phyloP scores from a whole-genome alignment of 257 asterid genomes.

The Nyctanthes arbortristis region DNA sequence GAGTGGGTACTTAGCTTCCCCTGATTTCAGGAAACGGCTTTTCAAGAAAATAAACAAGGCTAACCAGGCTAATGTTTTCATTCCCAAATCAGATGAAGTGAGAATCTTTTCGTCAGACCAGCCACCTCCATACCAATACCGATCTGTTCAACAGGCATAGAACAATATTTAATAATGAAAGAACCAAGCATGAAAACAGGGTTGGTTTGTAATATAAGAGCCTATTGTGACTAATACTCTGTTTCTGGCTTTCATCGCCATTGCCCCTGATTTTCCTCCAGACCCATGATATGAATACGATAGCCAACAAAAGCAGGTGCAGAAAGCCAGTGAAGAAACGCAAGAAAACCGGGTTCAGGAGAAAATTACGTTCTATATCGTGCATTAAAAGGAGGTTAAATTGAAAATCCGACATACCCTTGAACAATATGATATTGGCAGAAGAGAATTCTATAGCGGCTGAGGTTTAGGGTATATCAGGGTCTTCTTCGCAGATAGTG shows the following conservation, averaged over 20 bases:
- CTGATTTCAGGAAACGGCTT: slow-evolving; percentile 34
- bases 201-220: slow-evolving; percentile 35
- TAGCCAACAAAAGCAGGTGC: slow-evolving; percentile 48
- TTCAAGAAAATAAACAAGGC: slow-evolving; percentile 51
- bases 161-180: slow-evolving; percentile 50
- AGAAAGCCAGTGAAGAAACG: slow-evolving; percentile 51
- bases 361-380: slow-evolving; percentile 26
- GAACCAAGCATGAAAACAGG: slow-evolving; percentile 42
- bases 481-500: too few relatives aligned
- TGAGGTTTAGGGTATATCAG: not conserved
- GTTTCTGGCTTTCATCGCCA: slow-evolving; percentile 24
- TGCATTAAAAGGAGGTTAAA: slow-evolving; percentile 23
- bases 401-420: slow-evolving; percentile 33
- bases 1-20: slow-evolving; percentile 54
- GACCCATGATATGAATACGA: slow-evolving; percentile 40
- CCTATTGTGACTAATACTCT: slow-evolving; percentile 17
- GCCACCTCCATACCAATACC: slow-evolving; percentile 64
- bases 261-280: slow-evolving; percentile 26
- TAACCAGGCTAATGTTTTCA: slow-evolving; percentile 59
- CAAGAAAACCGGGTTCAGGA: slow-evolving; percentile 47
- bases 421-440: slow-evolving; percentile 13
- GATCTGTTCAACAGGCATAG: slow-evolving; percentile 49
- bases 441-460: slow-evolving; percentile 14
- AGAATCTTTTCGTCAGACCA: slow-evolving; percentile 72
- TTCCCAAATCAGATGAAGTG: slow-evolving; percentile 54